A percentile compares a stretch with the other conserved stretches of the same genome.
These are phyloP conservation scores for Coemansia sp. DNA, from an alignment of 192 early-diverging fungal species.

Conservation along the genomic window DNA sequence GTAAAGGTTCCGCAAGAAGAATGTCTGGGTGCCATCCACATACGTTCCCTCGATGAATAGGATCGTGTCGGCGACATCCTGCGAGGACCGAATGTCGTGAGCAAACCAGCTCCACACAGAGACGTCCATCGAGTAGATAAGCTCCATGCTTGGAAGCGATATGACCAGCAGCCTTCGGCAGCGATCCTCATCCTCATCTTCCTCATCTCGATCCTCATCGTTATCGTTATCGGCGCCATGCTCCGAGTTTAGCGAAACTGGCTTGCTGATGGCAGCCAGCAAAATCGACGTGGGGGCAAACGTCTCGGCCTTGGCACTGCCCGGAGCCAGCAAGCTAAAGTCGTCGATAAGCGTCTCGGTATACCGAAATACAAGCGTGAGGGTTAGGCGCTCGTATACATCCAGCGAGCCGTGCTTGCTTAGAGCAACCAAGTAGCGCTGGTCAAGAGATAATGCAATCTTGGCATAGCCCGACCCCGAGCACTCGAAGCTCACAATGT, in stretches of 20 bases:
- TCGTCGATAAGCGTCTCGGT: conserved; percentile 17
- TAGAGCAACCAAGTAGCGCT: conserved; percentile 36
- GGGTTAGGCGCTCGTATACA: conserved; percentile 43
- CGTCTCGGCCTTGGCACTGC: background rate
- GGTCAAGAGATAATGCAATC: conserved; percentile 22
- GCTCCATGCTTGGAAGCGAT: conserved; percentile 21
- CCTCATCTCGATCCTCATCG: background rate
- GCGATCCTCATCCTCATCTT: background rate
- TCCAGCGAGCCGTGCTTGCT: conserved; percentile 27
- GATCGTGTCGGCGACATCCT: conserved; percentile 20
- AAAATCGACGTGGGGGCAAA: conserved; percentile 8
- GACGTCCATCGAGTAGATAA: conserved; percentile 28
- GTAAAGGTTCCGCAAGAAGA: conserved; percentile 32
- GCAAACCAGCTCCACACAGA: conserved; percentile 40
- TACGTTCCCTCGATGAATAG: conserved; percentile 41
- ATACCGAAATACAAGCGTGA: conserved; percentile 51
- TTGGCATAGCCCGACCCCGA: conserved; percentile 26
- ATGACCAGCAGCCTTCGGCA: conserved; percentile 29
- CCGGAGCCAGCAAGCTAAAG: conserved; percentile 29
- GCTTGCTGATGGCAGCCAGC: conserved; percentile 24
- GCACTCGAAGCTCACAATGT: conserved; percentile 26
- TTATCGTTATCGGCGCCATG: conserved; percentile 4
- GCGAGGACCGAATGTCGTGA: conserved; percentile 15
- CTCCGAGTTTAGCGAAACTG: background rate
- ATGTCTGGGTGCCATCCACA: conserved; percentile 7